Evolutionary conservation across 2,329 filamentous ascomycete genomes (phyloP).

Genomic region (Tothia fuscella): DNA sequence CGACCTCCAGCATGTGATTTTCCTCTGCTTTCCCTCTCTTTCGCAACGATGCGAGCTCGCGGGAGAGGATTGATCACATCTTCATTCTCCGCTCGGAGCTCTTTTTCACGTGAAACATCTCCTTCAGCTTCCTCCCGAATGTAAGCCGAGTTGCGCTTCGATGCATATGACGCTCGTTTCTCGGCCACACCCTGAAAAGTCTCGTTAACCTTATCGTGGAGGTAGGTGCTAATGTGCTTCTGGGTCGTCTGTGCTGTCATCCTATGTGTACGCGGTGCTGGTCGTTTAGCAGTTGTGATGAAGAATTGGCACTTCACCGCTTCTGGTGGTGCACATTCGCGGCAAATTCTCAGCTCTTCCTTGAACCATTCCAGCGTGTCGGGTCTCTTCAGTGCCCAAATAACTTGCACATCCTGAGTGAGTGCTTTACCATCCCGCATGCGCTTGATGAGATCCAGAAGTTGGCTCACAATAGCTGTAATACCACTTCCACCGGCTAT

Average conservation of each 20-base stretch:
- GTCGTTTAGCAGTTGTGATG: conserved; percentile 65
- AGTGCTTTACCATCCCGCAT: conserved; percentile 93
- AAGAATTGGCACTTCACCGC: conserved; percentile 91
- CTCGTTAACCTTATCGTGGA: conserved; percentile 79
- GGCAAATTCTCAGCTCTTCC: conserved; percentile 83
- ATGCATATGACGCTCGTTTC: conserved; percentile 42
- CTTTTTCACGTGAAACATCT: conserved; percentile 64
- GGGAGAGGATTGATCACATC: conserved; percentile 76
- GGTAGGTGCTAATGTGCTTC: conserved; percentile 52
- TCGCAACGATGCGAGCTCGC: conserved; percentile 30
- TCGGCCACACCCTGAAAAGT: conserved; percentile 78
- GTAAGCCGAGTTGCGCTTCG: conserved; percentile 62
- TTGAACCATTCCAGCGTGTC: conserved; percentile 98
- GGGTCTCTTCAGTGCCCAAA: conserved; percentile 86
- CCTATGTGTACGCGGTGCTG: conserved; percentile 21
- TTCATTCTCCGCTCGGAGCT: conserved; percentile 70
- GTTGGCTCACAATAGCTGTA: conserved; percentile 81
- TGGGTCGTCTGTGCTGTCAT: conserved; percentile 10
- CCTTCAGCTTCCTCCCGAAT: conserved; percentile 73
- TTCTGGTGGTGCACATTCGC: conserved; percentile 77
- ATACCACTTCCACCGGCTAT: conserved; percentile 92
- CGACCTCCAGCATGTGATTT: conserved; percentile 15
- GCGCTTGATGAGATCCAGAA: conserved; percentile 87
- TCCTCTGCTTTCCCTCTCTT: neutral
- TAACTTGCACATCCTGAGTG: conserved; percentile 76